A percentile compares a stretch with the other conserved stretches of the same genome.
Evolutionary conservation across 2,329 filamentous ascomycete genomes (phyloP).

Genomic region (Calonectria pteridis): DNA sequence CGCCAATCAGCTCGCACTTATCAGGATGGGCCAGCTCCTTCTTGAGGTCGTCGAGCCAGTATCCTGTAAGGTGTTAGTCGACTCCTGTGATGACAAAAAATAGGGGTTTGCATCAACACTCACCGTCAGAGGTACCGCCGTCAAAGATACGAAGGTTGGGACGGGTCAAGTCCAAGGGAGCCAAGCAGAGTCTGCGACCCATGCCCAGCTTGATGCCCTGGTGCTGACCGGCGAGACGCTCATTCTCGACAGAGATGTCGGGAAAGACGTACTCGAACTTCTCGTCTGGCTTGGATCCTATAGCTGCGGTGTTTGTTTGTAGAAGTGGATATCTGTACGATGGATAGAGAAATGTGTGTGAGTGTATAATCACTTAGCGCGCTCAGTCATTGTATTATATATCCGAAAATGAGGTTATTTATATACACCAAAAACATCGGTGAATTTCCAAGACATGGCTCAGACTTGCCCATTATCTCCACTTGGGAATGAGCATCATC

Average conservation of each 20-base stretch:
- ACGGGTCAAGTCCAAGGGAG: not conserved
- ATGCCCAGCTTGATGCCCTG: conserved; percentile 6
- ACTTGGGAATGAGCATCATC: not conserved
- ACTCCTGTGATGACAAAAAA: not conserved
- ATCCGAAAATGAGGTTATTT: not conserved
- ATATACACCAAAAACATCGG: not conserved
- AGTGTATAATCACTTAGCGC: too few relatives aligned
- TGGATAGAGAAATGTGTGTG: too few relatives aligned
- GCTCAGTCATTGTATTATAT: too few relatives aligned
- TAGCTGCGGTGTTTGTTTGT: not conserved
- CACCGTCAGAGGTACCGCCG: not conserved
- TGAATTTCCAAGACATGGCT: not conserved
- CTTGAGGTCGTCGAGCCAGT: not conserved
- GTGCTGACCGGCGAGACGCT: conserved; percentile 5
- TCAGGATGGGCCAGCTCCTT: not conserved
- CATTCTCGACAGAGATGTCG: conserved; percentile 3
- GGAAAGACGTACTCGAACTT: conserved; percentile 9
- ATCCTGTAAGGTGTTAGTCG: not conserved
- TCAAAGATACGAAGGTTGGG: not conserved
- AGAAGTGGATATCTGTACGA: not conserved
- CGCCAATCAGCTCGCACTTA: not conserved
- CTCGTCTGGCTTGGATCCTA: not conserved
- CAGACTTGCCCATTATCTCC: not conserved
- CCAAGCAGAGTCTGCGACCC: not conserved
- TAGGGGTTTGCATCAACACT: not conserved